Evolutionary conservation across 2,329 filamentous ascomycete species (phyloP), one percentile per base, ranked within the genome.

Genomic region (Thelonectria rubi): DNA sequence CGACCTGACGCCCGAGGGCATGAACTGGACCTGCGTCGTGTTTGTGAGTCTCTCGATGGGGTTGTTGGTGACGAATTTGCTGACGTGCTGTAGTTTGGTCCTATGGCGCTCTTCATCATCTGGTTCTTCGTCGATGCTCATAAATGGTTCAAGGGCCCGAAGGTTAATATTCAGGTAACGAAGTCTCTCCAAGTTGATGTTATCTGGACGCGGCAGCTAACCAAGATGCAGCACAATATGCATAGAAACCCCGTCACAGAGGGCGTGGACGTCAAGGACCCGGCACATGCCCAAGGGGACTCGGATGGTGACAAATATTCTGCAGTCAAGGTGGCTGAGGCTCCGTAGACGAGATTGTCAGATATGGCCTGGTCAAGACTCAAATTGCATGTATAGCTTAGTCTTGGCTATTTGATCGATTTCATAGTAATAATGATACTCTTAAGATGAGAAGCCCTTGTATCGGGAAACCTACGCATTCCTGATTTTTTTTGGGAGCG

Each of bases 91-190:
- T 18, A 62, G 60, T 52, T 58, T 10, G 60, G 57, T 8, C 60
- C 60, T 0, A 51, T 62, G 51, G 0, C 59, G 3, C 24, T 54
- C 2, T 10, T 62, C 4, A 47, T 55, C 4, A n/a, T 62, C 14
- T 62, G 60, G 60, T 62, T 62, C 24, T 62, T 59, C 17, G 46
- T 62, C 20, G 60, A 62, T 40, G 60, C 60, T 1, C 55, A 62
- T 30, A 59, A 59, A n/a, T 62, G 60, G 60, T 62, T 62, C 40
- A 62, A 62, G 55, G 60, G 60, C 43, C 60, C 60, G 2, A 62
- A 62, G 50, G 40, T 62, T 11, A 62, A 62, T 3, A 62, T 62
- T 10, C n/a, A 52, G 30, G 60, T 62, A 55, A 24, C 6, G 10
- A 32, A 20, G 1, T 10, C 3, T 39, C 3, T 8, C 12, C 14